Base-by-base conservation (phyloP, 768 basidiomycete species). In the Lactarius akahatsu region DNA sequence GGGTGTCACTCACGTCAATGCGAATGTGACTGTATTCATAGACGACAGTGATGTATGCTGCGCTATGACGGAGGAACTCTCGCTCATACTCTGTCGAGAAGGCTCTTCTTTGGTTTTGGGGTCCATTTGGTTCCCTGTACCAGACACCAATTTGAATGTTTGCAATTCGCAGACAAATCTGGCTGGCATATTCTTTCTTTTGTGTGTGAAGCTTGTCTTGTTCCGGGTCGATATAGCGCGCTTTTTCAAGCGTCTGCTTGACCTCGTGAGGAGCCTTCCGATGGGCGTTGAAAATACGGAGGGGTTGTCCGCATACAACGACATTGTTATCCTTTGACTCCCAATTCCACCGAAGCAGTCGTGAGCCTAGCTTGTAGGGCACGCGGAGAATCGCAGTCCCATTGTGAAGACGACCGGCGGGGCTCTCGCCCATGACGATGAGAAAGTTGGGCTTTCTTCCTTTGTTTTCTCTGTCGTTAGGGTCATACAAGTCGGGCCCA, bases 71-170 rank as follows among this genome's bases (percentile, higher is more conserved):
- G 9, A 71, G 67, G 47, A 84, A 86, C 50, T 84, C 77, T 47
- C 80, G 76, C 62, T 89, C 83, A 82, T 86, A 91, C 75, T 93
- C 92, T 4, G 86, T 77, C 0, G 90, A 92, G 73, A 89, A 93
- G 2, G 65, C 71, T 2, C 71, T 74, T 11, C 68, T 65, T 61
- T 61, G 73, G 72, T 45, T 66, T 23, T 65, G 66, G 63, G 45
- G 64, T 40, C 64, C 63, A 57, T 66, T 56, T 16, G 71, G 62
- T 6, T 66, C 63, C 23, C 80, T 78, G 71, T 83, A 85, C 72
- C 83, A 83, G 38, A 82, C 69, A 28, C 91, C 91, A 67, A 92
- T 86, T 74, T 92, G 91, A 50, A 92, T 77, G 10, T 78, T 77
- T 62, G 83, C 80, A 13, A 92, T 78, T 36, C 86, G 84, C 28